Evolutionary conservation across 768 basidiomycete genomes (phyloP).

Genomic region (Suillus cothurnatus): DNA sequence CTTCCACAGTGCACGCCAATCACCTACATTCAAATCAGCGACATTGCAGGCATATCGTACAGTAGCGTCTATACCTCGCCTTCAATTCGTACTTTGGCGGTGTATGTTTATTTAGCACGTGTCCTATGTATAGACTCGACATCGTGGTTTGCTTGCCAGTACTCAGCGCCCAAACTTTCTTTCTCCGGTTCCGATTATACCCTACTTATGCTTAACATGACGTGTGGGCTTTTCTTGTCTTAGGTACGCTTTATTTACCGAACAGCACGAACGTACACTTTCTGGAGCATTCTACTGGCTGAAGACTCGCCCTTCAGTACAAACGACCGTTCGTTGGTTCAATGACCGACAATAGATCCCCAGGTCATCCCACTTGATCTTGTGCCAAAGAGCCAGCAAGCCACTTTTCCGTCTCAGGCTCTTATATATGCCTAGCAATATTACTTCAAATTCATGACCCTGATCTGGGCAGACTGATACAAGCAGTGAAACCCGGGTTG

Average conservation of each 20-base stretch:
- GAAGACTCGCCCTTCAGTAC: background rate
- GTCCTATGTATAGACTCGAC: background rate
- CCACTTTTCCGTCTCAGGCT: background rate
- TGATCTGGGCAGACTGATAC: too few species aligned
- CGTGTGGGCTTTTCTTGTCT: background rate
- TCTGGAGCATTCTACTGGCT: background rate
- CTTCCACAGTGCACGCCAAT: slow-evolving; percentile 18
- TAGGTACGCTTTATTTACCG: background rate
- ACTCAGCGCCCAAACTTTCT: background rate
- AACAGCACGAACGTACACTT: background rate
- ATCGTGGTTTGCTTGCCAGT: background rate
- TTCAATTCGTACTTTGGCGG: background rate
- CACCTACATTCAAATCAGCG: slow-evolving; percentile 17
- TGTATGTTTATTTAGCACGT: slow-evolving; percentile 3
- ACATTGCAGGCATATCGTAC: slow-evolving; percentile 23
- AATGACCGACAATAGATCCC: background rate
- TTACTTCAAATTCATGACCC: too few species aligned
- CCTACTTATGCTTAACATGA: background rate
- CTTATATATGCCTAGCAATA: too few species aligned
- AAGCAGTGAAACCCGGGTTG: too few species aligned
- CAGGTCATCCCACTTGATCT: background rate
- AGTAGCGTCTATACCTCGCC: slow-evolving; percentile 34
- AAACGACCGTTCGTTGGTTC: background rate
- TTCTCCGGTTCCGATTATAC: background rate
- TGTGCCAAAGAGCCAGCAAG: background rate